Percentiles rank a stretch among this genome's conserved stretches.
Evolutionary conservation across 169 alveolate genomes (phyloP).

Genomic region (Plasmodium gallinaceum): DNA sequence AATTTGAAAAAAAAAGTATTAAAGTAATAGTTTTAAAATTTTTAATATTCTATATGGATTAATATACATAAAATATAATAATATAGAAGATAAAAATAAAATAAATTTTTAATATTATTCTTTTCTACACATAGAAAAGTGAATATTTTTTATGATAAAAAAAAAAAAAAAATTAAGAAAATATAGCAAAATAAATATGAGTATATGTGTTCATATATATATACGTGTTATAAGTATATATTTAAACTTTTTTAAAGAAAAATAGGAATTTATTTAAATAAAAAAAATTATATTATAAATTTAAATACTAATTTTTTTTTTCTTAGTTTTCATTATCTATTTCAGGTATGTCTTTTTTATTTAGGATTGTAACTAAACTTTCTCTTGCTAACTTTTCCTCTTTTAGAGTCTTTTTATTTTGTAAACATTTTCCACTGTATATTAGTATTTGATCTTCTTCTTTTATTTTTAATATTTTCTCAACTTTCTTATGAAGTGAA

Average conservation of each 20-base stretch:
- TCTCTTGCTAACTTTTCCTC: slow-evolving; percentile 46
- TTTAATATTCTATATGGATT: no score
- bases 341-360: slow-evolving; percentile 60
- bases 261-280: not conserved
- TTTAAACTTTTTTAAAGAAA: not conserved
- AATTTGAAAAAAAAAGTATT: no score
- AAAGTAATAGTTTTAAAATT: no score
- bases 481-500: slow-evolving; percentile 47
- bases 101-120: no score
- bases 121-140: no score
- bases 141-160: no score
- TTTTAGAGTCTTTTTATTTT: slow-evolving; percentile 31
- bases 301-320: not conserved
- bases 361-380: slow-evolving; percentile 52
- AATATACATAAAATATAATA: no score
- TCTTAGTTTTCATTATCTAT: slow-evolving; percentile 26
- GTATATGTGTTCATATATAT: slow-evolving; percentile 2
- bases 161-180: no score
- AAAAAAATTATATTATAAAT: not conserved
- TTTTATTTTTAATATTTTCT: slow-evolving; percentile 36
- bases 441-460: slow-evolving; percentile 61
- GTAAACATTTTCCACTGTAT: slow-evolving; percentile 36
- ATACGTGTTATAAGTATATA: not conserved
- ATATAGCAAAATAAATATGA: not conserved
- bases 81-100: no score